Conservation (phyloP, 73 alveolate species). For the Tetrahymena borealis region DNA sequence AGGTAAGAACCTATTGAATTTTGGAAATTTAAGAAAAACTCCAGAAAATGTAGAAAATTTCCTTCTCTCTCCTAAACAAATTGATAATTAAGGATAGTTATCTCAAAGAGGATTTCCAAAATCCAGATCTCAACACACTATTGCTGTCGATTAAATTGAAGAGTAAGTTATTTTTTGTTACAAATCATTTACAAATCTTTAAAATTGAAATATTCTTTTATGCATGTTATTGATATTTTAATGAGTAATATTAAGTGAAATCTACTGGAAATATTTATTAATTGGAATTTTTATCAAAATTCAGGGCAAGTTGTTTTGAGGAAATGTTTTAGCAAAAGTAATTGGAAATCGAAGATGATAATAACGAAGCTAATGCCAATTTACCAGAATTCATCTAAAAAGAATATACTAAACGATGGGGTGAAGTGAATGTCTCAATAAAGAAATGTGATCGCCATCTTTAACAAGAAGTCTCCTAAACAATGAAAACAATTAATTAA, state of each 20-base stretch:
- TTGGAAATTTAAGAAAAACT: neutral
- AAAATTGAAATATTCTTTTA: too few species aligned
- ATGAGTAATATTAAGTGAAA: too few species aligned
- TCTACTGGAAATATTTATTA: too few species aligned
- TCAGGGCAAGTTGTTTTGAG: neutral
- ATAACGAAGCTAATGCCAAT: neutral
- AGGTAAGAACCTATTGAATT: neutral
- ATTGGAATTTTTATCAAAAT: too few species aligned
- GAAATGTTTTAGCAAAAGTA: neutral
- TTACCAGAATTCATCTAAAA: neutral
- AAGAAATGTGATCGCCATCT: neutral
- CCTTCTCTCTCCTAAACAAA: neutral
- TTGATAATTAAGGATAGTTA: neutral
- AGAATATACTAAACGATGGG: constrained; percentile 1
- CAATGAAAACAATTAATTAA: neutral
- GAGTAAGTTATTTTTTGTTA: neutral
- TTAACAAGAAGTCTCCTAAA: neutral
- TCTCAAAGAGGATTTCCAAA: neutral
- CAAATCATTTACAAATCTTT: neutral
- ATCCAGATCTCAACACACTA: neutral
- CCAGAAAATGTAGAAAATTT: neutral
- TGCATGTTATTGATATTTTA: too few species aligned
- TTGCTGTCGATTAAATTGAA: neutral
- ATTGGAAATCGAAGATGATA: neutral
- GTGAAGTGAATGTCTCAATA: neutral